phyloP scores from a whole-genome alignment of 306 rosid genomes.

The Glycyrrhiza uralensis region DNA sequence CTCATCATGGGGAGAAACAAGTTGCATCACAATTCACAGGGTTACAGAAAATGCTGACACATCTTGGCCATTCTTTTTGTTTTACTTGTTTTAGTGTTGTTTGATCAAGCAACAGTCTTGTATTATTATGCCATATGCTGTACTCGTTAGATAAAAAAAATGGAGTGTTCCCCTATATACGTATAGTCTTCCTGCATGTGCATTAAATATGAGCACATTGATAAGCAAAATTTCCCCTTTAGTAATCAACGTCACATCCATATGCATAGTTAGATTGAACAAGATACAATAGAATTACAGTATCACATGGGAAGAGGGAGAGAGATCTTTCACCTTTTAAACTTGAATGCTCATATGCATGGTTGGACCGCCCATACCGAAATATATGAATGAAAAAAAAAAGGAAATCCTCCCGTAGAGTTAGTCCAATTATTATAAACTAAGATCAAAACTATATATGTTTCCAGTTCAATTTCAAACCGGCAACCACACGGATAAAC shows the following conservation, averaged over 20 bases:
- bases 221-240: slow-evolving; percentile 35
- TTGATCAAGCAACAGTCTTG: slow-evolving; percentile 22
- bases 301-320: slow-evolving; percentile 26
- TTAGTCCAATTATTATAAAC: slow-evolving; percentile 28
- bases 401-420: neutral
- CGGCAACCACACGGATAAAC: slow-evolving; percentile 50
- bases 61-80: slow-evolving; percentile 24
- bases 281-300: slow-evolving; percentile 10
- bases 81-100: slow-evolving; percentile 31
- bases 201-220: slow-evolving; percentile 38
- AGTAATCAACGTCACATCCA: slow-evolving; percentile 48
- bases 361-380: slow-evolving; percentile 40
- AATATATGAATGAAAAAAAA: neutral
- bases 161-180: slow-evolving; percentile 38
- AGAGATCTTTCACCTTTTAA: slow-evolving; percentile 37
- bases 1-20: slow-evolving; percentile 25
- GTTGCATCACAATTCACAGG: slow-evolving; percentile 33
- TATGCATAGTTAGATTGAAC: slow-evolving; percentile 30
- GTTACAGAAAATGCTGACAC: slow-evolving; percentile 29
- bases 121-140: slow-evolving; percentile 25
- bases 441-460: slow-evolving; percentile 29
- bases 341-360: slow-evolving; percentile 48
- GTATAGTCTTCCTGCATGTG: slow-evolving; percentile 40
- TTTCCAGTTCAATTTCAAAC: slow-evolving; percentile 36
- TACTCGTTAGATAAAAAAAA: slow-evolving; percentile 17